A percentile compares a stretch with the other conserved stretches of the same genome.
Conservation (phyloP, 2,329 filamentous ascomycete species). For the Cryphonectria naterciae region DNA sequence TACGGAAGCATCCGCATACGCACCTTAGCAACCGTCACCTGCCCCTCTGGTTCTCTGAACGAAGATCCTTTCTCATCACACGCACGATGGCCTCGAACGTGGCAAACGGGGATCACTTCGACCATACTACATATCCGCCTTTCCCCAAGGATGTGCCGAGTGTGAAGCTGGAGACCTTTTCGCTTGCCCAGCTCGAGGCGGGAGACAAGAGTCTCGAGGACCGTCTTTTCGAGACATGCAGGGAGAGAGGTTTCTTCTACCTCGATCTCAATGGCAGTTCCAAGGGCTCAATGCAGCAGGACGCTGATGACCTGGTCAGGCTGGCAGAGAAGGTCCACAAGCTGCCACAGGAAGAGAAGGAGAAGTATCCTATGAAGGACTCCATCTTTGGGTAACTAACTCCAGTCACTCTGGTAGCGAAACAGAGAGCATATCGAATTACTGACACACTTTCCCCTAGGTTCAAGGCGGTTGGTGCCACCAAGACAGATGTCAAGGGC, state of each 20-base stretch:
- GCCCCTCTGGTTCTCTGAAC: neutral
- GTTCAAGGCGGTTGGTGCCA: slow-evolving; percentile 25
- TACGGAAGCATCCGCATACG: no score
- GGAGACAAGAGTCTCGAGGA: slow-evolving; percentile 26
- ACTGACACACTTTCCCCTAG: slow-evolving; percentile 2
- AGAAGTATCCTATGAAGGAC: slow-evolving; percentile 24
- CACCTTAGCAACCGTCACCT: no score
- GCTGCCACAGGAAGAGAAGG: slow-evolving; percentile 28
- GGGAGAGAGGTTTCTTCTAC: slow-evolving; percentile 31
- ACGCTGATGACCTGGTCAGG: slow-evolving; percentile 28
- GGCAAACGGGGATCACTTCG: slow-evolving; percentile 7
- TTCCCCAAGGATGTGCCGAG: slow-evolving; percentile 24
- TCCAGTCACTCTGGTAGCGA: neutral
- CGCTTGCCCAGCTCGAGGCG: slow-evolving; percentile 27
- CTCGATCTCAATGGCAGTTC: slow-evolving; percentile 27
- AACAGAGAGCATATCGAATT: neutral
- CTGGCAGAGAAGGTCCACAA: slow-evolving; percentile 27
- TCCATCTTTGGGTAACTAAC: slow-evolving; percentile 26
- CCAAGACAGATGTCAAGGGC: slow-evolving; percentile 25
- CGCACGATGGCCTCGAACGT: slow-evolving; percentile 15
- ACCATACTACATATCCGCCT: slow-evolving; percentile 16
- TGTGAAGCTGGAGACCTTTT: slow-evolving; percentile 29
- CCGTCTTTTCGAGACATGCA: slow-evolving; percentile 27
- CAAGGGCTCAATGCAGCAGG: slow-evolving; percentile 20
- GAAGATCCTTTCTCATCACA: neutral